phyloP scores from a whole-genome alignment of 73 alveolate species.

The Tetrahymena malaccensis region DNA sequence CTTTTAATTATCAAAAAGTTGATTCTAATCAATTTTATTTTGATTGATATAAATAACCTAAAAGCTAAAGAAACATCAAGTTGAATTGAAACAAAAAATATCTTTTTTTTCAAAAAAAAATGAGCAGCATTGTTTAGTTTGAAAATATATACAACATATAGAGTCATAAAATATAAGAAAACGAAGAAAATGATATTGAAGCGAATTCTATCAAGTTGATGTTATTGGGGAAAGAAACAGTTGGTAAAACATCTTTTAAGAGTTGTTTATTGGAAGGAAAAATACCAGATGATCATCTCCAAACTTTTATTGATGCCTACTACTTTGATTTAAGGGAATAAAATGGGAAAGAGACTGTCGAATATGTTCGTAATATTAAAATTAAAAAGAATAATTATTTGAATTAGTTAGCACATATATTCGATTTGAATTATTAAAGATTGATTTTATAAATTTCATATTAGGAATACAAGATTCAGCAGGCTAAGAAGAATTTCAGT shows the following conservation, averaged over 20 bases:
- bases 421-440: background rate
- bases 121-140: background rate
- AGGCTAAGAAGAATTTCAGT: background rate
- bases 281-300: background rate
- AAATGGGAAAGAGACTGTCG: background rate
- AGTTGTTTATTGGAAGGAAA: background rate
- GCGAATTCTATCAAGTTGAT: background rate
- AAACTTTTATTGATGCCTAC: background rate
- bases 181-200: background rate
- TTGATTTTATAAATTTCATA: background rate
- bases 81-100: background rate
- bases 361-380: background rate
- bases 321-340: background rate
- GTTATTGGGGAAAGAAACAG: background rate
- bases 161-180: background rate
- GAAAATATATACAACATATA: background rate
- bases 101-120: background rate
- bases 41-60: background rate
- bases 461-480: background rate
- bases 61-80: background rate
- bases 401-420: too few species aligned
- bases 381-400: too few species aligned
- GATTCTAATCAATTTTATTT: background rate
- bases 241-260: background rate
- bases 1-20: background rate